Percentiles rank a stretch among this genome's conserved stretches.
phyloP scores from a whole-genome alignment of 1,139 yeast genomes.

The Pichia terricola region DNA sequence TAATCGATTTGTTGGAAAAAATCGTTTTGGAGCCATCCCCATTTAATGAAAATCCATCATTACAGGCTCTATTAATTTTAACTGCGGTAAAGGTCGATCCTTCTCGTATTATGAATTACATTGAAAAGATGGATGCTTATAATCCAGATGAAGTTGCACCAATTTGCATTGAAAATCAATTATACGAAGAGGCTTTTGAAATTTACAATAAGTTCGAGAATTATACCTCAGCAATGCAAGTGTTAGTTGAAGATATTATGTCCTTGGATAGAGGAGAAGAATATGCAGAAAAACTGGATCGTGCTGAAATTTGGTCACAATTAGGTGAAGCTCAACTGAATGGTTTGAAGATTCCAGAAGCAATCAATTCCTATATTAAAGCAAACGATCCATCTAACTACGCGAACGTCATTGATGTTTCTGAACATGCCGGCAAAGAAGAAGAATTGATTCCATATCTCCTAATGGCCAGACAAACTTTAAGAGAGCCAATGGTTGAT shows the following conservation, averaged over 20 bases:
- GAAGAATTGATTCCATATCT: conserved; percentile 85
- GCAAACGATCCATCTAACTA: conserved; percentile 89
- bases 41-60: conserved; percentile 86
- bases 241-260: conserved; percentile 85
- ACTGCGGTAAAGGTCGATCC: conserved; percentile 96
- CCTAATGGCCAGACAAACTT: conserved; percentile 86
- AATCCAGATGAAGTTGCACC: conserved; percentile 94
- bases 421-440: conserved; percentile 93
- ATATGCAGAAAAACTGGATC: conserved; percentile 84
- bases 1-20: conserved; percentile 89
- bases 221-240: conserved; percentile 74
- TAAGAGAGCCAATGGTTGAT: conserved; percentile 88
- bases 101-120: conserved; percentile 70
- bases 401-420: conserved; percentile 86
- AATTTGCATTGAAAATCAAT: conserved; percentile 78
- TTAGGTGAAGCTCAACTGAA: conserved; percentile 94
- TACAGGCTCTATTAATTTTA: conserved; percentile 84
- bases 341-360: conserved; percentile 87
- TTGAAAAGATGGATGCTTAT: conserved; percentile 83
- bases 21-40: conserved; percentile 96
- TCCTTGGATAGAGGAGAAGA: conserved; percentile 91
- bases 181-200: conserved; percentile 90
- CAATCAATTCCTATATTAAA: conserved; percentile 79
- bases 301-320: conserved; percentile 87
- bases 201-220: conserved; percentile 81